phyloP scores from a whole-genome alignment of 2,329 filamentous ascomycete genomes.

The Paecilomyces dactylethromorphus region DNA sequence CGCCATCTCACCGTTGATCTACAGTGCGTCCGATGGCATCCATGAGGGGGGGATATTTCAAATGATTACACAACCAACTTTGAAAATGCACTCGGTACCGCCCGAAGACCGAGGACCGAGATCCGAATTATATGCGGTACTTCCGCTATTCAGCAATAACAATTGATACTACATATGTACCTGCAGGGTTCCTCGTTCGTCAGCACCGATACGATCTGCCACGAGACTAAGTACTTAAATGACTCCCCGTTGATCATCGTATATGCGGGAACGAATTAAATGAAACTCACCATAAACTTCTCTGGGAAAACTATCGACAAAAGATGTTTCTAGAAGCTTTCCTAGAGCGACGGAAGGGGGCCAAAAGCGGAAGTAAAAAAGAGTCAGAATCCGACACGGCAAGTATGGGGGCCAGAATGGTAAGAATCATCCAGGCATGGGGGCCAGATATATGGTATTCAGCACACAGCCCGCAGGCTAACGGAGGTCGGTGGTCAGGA shows the following conservation, averaged over 20 bases:
- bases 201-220: too few species aligned
- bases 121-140: not conserved
- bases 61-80: not conserved
- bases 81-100: too few species aligned
- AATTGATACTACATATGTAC: too few species aligned
- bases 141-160: too few species aligned
- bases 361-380: not conserved
- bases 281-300: not conserved
- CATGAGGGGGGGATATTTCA: not conserved
- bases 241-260: not conserved
- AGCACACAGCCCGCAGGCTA: not conserved
- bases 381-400: not conserved
- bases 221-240: too few species aligned
- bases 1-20: not conserved
- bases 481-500: not conserved
- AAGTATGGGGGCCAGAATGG: not conserved
- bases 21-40: not conserved
- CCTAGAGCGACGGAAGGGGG: not conserved
- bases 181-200: too few species aligned
- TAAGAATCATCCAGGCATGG: not conserved
- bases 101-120: too few species aligned
- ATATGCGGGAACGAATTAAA: not conserved
- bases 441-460: not conserved
- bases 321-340: not conserved
- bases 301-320: not conserved